A percentile compares a stretch with the other conserved stretches of the same genome.
These are phyloP conservation scores for Phyllosticta citrichinensis DNA, from an alignment of 2,329 filamentous ascomycete genomes.

Conservation along the genomic window DNA sequence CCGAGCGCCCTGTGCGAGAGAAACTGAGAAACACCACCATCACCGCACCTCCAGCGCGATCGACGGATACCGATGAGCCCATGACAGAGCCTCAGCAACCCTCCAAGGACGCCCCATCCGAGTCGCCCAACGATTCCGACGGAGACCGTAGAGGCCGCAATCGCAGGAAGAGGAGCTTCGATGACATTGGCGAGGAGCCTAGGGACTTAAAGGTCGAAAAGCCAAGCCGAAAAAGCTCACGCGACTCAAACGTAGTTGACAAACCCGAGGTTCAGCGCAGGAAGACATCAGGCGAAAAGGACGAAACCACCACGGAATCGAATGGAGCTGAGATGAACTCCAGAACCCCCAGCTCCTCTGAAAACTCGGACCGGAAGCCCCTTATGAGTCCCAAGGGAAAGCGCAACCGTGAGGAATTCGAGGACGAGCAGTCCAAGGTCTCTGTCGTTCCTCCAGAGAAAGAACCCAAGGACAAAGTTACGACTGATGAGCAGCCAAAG, in stretches of 20 bases:
- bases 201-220: slow-evolving; percentile 27
- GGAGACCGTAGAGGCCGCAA: slow-evolving; percentile 17
- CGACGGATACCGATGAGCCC: slow-evolving; percentile 2
- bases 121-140: not conserved
- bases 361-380: slow-evolving; percentile 8
- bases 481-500: slow-evolving; percentile 22
- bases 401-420: slow-evolving; percentile 29
- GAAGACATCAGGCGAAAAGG: slow-evolving; percentile 23
- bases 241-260: slow-evolving; percentile 25
- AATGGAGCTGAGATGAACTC: slow-evolving; percentile 17
- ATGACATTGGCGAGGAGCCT: slow-evolving; percentile 31
- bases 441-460: not conserved
- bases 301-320: slow-evolving; percentile 12
- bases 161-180: slow-evolving; percentile 36
- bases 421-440: slow-evolving; percentile 11
- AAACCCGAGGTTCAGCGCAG: slow-evolving; percentile 16
- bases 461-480: slow-evolving; percentile 5
- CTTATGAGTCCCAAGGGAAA: slow-evolving; percentile 40
- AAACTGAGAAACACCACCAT: slow-evolving; percentile 54
- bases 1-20: slow-evolving; percentile 49
- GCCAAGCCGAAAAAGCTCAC: slow-evolving; percentile 38
- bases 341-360: slow-evolving; percentile 13
- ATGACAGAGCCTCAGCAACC: slow-evolving; percentile 17
- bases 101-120: not conserved
- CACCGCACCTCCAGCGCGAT: slow-evolving; percentile 22